phyloP scores from a whole-genome alignment of 139 green algal species.

The Spirogloea muscicola region DNA sequence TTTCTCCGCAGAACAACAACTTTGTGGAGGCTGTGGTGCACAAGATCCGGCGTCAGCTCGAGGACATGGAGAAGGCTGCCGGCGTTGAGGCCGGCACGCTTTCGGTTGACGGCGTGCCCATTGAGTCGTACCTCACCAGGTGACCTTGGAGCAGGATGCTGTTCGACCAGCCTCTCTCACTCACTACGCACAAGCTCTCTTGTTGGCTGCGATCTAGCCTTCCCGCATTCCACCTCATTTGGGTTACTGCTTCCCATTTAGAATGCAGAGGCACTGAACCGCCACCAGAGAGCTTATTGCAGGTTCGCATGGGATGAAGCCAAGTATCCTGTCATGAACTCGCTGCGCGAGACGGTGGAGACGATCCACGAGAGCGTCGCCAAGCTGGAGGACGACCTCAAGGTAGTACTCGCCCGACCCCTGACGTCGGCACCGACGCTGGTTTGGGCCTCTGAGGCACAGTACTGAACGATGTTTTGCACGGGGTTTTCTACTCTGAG shows the following conservation, averaged over 20 bases:
- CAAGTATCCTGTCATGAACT: conserved; percentile 83
- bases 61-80: conserved; percentile 35
- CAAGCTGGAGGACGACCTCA: conserved; percentile 96
- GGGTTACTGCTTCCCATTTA: too few species aligned
- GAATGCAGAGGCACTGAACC: too few species aligned
- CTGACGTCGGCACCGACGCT: too few species aligned
- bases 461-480: too few species aligned
- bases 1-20: conserved; percentile 38
- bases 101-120: conserved; percentile 63
- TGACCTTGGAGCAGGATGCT: not conserved
- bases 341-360: conserved; percentile 84
- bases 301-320: conserved; percentile 93
- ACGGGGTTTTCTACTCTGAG: too few species aligned
- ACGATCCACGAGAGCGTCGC: conserved; percentile 79
- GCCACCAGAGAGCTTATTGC: too few species aligned
- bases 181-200: too few species aligned
- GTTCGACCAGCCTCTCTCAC: not conserved
- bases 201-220: too few species aligned
- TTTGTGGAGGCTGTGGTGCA: conserved; percentile 74
- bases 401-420: too few species aligned
- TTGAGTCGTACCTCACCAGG: conserved; percentile 69
- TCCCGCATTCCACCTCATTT: too few species aligned
- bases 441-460: too few species aligned
- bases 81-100: conserved; percentile 11
- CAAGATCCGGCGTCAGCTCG: conserved; percentile 72